Conservation (phyloP, 345 rosid genomes). For the Lumnitzera racemosa region DNA sequence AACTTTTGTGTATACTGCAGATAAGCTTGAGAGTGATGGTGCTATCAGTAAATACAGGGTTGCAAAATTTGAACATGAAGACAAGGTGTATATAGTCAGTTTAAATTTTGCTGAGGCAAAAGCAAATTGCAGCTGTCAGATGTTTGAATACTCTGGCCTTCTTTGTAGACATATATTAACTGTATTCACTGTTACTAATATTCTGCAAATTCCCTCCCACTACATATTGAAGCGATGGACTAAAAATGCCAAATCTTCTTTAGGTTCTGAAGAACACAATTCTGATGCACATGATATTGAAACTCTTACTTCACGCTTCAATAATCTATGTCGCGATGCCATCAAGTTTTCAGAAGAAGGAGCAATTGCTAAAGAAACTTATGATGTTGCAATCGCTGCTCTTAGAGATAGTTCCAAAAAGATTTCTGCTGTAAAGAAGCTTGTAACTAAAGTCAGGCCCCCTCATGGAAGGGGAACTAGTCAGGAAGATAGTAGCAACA, state of each 20-base stretch:
- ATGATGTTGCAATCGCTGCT: constrained; percentile 30
- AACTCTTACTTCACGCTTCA: constrained; percentile 45
- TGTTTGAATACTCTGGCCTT: constrained; percentile 62
- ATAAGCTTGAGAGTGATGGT: constrained; percentile 49
- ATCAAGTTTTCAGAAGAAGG: constrained; percentile 57
- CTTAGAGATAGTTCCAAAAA: constrained; percentile 41
- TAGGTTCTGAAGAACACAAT: constrained; percentile 32
- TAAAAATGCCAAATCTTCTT: constrained; percentile 43
- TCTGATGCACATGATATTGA: constrained; percentile 25
- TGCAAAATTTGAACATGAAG: constrained; percentile 51
- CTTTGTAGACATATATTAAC: constrained; percentile 59
- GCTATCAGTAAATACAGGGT: constrained; percentile 38
- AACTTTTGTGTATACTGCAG: constrained; percentile 58
- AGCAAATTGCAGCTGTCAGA: constrained; percentile 59
- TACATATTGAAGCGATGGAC: constrained; percentile 59
- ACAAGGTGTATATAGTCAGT: constrained; percentile 47
- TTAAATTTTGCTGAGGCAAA: constrained; percentile 36
- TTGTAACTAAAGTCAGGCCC: constrained; percentile 28
- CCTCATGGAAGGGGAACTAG: constrained; percentile 31
- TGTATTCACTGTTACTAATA: constrained; percentile 61
- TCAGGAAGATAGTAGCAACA: constrained; percentile 33
- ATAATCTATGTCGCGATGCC: constrained; percentile 45
- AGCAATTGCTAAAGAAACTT: constrained; percentile 44
- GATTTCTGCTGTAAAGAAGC: constrained; percentile 36
- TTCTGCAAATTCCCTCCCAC: constrained; percentile 51